Base-by-base conservation (phyloP, 2,329 filamentous ascomycete species). In the Cytospora piceicola region DNA sequence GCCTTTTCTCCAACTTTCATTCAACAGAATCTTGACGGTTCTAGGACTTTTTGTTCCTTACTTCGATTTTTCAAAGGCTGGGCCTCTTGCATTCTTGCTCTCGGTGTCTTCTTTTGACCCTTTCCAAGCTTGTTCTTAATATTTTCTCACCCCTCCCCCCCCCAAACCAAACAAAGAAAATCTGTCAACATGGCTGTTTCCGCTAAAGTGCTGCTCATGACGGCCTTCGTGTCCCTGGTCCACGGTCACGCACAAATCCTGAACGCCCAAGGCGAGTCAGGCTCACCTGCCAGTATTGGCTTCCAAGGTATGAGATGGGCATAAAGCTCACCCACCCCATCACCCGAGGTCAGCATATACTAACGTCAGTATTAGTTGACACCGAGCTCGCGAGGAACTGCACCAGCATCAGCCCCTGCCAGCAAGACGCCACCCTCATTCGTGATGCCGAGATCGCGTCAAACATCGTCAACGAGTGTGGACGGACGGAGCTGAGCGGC, bases 341-440 rank as follows among this genome's bases (percentile, higher is more conserved):
- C n/a, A 24, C 3, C 6, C 29, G 12, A 14, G 53, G 12, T 3
- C 8, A 12, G 14, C 1, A n/a, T 5, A 30, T 64, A 29, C 57
- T 63, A 54, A 66, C 61, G 42, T 0, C 27, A 5, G 3, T 11
- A 24, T 14, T 20, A 82, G 82, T 89, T 67, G 81, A 85, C 70
- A 75, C 81, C 51, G 76, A 76, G 64, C 80, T 88, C 70, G 84
- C 88, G 32, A 82, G 88, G 68, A 87, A 89, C 74, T 88, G 87
- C 75, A 88, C 85, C 20, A 78, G 79, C 63, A 87, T 88, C 77
- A 86, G 81, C 73, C 87, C 88, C 24, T 90, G 88, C 79, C 87
- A 90, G 72, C 84, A 86, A 69, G 88, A 90, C 65, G 80, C 86
- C 14, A 88, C 86, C 61, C 82, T 89, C 72, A 90, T 90, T 75